Conservation (phyloP, 345 rosid genomes). For the Dimocarpus longan region DNA sequence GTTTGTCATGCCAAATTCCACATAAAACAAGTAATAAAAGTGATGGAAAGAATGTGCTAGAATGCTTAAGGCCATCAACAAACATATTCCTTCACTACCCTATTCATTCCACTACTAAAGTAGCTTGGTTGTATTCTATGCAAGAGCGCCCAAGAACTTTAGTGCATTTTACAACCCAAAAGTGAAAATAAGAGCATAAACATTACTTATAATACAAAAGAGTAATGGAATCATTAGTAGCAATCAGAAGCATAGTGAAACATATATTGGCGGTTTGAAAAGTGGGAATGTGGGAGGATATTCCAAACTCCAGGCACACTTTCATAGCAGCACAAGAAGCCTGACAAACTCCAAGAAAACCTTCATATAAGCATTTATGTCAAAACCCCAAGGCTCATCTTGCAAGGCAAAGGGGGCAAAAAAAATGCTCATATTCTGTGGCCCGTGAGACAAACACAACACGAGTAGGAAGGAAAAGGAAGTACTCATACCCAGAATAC, state of each 20-base stretch:
- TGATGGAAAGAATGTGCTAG: not conserved
- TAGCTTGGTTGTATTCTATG: not conserved
- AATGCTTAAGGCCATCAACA: not conserved
- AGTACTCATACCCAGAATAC: not conserved
- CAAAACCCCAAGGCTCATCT: slow-evolving; percentile 8
- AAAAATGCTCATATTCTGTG: slow-evolving; percentile 6
- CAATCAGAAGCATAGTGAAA: not conserved
- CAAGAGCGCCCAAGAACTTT: not conserved
- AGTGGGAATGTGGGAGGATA: slow-evolving; percentile 32
- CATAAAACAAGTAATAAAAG: not conserved
- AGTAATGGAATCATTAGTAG: not conserved
- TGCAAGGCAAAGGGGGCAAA: not conserved
- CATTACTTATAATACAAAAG: not conserved
- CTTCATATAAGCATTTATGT: slow-evolving; percentile 24
- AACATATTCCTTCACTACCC: not conserved
- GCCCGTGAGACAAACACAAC: not conserved
- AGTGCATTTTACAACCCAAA: not conserved
- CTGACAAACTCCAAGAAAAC: slow-evolving; percentile 38
- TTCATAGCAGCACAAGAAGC: slow-evolving; percentile 34
- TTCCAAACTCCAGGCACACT: slow-evolving; percentile 47
- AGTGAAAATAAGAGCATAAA: not conserved
- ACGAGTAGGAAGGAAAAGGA: not conserved
- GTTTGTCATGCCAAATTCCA: not conserved
- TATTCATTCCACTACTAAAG: not conserved
- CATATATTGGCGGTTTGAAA: not conserved